Percentiles rank a stretch among this genome's conserved stretches.
phyloP scores from a whole-genome alignment of 768 basidiomycete genomes.

The Amanita rubescens region DNA sequence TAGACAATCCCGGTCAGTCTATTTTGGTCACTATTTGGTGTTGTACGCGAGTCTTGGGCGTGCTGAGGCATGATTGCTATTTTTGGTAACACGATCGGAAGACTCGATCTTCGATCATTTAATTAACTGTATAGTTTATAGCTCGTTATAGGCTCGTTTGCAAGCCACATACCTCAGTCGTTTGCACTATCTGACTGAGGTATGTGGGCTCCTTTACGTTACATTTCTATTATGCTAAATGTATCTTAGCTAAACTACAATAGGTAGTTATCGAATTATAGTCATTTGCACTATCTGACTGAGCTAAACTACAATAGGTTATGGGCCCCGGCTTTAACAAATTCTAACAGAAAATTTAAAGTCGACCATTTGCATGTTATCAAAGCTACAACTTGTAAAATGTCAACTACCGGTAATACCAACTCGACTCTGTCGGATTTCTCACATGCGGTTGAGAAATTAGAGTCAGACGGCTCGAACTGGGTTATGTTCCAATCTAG shows the following conservation, averaged over 20 bases:
- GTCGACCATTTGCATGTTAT: neutral
- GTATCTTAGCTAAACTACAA: too few species aligned
- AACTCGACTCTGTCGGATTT: neutral
- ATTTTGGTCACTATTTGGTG: neutral
- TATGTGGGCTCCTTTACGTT: neutral
- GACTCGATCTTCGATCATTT: neutral
- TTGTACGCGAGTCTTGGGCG: neutral
- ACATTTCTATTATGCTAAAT: neutral
- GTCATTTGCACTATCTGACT: too few species aligned
- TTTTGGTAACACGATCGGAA: neutral
- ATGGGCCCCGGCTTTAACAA: neutral
- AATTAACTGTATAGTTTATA: neutral
- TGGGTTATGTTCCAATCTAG: constrained; percentile 9
- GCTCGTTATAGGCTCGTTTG: neutral
- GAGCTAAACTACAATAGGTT: neutral
- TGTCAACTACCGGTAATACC: neutral
- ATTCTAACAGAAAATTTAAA: neutral
- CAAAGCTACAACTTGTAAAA: neutral
- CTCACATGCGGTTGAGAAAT: constrained; percentile 10
- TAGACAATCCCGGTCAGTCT: constrained; percentile 9
- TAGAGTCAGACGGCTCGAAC: constrained; percentile 11
- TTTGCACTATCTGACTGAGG: neutral
- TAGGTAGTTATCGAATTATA: neutral
- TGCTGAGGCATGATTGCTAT: neutral
- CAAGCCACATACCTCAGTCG: neutral